phyloP scores from a whole-genome alignment of 75 land plant genomes.

The Chamaecyparis obtusa region DNA sequence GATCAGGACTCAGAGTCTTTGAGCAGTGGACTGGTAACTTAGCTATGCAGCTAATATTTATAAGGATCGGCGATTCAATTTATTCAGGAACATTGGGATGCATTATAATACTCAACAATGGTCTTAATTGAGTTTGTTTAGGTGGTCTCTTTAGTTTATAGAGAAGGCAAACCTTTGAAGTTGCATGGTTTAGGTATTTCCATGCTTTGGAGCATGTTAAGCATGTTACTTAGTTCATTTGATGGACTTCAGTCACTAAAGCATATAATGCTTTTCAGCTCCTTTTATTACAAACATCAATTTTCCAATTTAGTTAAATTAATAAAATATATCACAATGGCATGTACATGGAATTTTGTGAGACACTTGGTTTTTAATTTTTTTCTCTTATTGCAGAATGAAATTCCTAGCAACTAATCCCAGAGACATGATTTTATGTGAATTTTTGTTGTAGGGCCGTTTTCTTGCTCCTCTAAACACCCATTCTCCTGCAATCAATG shows the following conservation, averaged over 20 bases:
- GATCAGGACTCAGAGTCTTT: too few species aligned
- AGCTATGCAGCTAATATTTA: too few species aligned
- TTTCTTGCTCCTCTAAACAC: slow-evolving; percentile 79
- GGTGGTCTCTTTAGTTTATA: not conserved
- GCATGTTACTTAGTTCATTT: not conserved
- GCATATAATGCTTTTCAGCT: not conserved
- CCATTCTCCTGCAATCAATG: slow-evolving; percentile 86
- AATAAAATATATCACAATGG: not conserved
- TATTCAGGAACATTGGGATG: not conserved
- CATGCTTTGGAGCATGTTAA: not conserved
- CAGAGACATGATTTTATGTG: not conserved
- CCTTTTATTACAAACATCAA: not conserved
- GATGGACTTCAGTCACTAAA: not conserved
- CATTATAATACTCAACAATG: not conserved
- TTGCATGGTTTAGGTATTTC: not conserved
- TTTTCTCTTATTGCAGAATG: not conserved
- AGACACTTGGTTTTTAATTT: not conserved
- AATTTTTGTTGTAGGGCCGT: slow-evolving; percentile 58
- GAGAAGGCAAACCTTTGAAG: not conserved
- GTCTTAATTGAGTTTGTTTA: not conserved
- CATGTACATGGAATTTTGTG: not conserved
- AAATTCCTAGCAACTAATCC: not conserved
- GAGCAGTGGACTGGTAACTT: too few species aligned
- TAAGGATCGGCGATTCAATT: too few species aligned
- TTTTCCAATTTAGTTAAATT: not conserved